Conservation (phyloP, 495 filamentous ascomycete species). For the Patellaria atrata region DNA sequence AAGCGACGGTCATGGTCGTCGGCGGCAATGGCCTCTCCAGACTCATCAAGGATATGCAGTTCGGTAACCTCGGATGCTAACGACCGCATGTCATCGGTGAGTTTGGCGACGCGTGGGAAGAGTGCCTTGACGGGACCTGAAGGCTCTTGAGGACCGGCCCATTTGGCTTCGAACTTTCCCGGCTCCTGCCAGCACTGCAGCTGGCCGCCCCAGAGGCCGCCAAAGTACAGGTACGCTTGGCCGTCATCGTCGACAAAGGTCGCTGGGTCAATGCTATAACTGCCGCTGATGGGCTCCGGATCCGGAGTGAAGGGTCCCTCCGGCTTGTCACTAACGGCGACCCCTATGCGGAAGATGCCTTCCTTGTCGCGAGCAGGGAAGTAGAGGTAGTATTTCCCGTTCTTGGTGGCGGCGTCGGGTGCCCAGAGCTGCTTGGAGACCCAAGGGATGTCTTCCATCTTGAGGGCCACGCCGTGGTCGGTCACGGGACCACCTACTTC, state of each 20-base stretch:
- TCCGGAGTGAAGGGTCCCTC: constrained; percentile 44
- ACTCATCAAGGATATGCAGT: constrained; percentile 43
- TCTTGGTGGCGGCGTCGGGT: constrained; percentile 42
- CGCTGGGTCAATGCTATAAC: constrained; percentile 50
- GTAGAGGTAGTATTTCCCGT: constrained; percentile 51
- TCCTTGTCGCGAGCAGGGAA: constrained; percentile 47
- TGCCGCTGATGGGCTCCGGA: constrained; percentile 44
- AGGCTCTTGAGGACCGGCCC: too few relatives aligned
- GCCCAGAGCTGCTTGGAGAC: constrained; percentile 51
- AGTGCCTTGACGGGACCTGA: constrained; percentile 38
- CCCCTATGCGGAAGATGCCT: constrained; percentile 50
- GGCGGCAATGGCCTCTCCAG: constrained; percentile 40
- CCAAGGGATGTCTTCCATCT: constrained; percentile 44
- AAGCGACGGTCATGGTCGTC: constrained; percentile 61
- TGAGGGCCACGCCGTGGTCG: constrained; percentile 45
- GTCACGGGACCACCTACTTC: constrained; percentile 36
- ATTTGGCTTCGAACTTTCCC: constrained; percentile 41
- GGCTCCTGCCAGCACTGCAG: constrained; percentile 40
- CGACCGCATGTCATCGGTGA: constrained; percentile 46
- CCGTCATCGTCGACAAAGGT: constrained; percentile 48
- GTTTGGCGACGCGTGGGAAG: constrained; percentile 43
- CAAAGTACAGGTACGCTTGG: constrained; percentile 48
- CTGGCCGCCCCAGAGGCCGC: constrained; percentile 60
- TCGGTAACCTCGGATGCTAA: constrained; percentile 37
- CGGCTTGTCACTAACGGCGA: constrained; percentile 38